Conservation (phyloP, 2,329 filamentous ascomycete species). For the Coleophoma cylindrospora region DNA sequence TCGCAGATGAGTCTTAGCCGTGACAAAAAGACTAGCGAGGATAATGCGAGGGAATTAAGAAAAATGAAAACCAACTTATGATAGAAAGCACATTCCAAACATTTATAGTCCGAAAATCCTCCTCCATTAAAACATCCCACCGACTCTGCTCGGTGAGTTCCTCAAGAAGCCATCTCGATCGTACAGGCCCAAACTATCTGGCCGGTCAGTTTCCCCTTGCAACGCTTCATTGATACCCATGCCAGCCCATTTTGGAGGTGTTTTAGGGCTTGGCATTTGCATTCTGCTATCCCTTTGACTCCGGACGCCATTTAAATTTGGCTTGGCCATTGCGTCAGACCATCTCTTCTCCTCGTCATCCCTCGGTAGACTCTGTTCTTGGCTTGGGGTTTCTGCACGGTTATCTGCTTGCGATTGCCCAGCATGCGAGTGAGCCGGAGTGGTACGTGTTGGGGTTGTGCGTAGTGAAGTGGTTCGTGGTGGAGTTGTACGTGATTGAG, state of each 20-base stretch:
- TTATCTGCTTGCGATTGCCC: neutral
- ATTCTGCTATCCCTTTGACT: constrained; percentile 12
- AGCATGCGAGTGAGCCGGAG: neutral
- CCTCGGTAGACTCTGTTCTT: neutral
- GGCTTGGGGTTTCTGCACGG: neutral
- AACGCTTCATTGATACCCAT: constrained; percentile 1
- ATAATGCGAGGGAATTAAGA: too few relatives aligned
- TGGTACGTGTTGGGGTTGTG: neutral
- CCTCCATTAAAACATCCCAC: neutral
- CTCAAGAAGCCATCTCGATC: constrained; percentile 20
- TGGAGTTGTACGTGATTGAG: too few relatives aligned
- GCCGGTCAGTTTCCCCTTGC: constrained; percentile 2
- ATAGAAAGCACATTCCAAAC: too few relatives aligned
- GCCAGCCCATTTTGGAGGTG: constrained; percentile 10
- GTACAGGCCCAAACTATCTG: constrained; percentile 15
- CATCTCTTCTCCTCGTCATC: constrained; percentile 5
- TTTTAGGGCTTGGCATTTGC: constrained; percentile 15
- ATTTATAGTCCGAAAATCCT: neutral
- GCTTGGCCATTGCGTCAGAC: constrained; percentile 14
- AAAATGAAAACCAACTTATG: too few relatives aligned
- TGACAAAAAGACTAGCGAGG: too few relatives aligned
- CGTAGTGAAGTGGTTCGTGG: too few relatives aligned
- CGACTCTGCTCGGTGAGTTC: constrained; percentile 10
- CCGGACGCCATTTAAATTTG: constrained; percentile 3
- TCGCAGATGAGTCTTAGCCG: too few relatives aligned